Evolutionary conservation across 208 protist genomes (phyloP).

Genomic region (Leishmania arabica): DNA sequence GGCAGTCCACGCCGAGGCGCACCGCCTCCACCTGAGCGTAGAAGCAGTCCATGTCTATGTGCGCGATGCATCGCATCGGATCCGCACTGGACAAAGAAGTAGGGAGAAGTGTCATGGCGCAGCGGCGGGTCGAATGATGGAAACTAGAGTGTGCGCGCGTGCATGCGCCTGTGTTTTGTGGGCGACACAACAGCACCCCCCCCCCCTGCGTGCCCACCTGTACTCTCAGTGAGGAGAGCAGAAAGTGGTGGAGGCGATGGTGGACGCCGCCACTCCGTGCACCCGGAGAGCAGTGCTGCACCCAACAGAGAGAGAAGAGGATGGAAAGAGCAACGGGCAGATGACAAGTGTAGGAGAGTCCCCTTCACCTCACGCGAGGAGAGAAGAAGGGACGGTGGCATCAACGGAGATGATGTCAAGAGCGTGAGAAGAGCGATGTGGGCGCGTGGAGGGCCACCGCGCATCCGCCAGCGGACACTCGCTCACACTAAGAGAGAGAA

Average conservation of each 20-base stretch:
- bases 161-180: not conserved
- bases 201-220: too few relatives aligned
- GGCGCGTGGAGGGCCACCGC: not conserved
- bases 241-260: too few relatives aligned
- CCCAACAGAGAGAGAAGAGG: not conserved
- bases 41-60: slow-evolving; percentile 94
- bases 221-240: not conserved
- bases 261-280: not conserved
- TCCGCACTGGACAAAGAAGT: not conserved
- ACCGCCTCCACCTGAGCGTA: slow-evolving; percentile 92
- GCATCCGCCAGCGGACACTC: not conserved
- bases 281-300: not conserved
- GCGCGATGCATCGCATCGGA: slow-evolving; percentile 62
- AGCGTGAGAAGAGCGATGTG: not conserved
- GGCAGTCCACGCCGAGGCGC: slow-evolving; percentile 76
- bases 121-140: not conserved
- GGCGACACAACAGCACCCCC: not conserved
- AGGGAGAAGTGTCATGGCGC: not conserved
- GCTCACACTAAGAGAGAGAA: not conserved
- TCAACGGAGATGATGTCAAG: not conserved
- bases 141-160: not conserved
- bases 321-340: not conserved
- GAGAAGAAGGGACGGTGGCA: not conserved
- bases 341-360: not conserved
- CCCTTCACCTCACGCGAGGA: not conserved